Evolutionary conservation across 2,329 filamentous ascomycete species (phyloP).

Genomic region (Westerdykella aurantiaca): DNA sequence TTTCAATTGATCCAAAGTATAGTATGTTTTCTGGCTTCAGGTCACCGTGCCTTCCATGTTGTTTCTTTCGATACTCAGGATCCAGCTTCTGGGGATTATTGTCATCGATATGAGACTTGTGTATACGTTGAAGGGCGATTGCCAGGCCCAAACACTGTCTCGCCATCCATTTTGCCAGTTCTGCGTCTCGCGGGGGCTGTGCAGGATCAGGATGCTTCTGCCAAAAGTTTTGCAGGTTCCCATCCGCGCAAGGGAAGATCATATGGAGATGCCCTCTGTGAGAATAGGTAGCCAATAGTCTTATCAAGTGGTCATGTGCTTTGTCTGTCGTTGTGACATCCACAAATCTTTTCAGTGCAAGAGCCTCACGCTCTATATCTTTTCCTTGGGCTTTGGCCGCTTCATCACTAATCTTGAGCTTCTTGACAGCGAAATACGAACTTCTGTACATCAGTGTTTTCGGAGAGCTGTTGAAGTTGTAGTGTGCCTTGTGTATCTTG

Average conservation of each 20-base stretch:
- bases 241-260: conserved; percentile 10
- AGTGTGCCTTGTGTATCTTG: conserved; percentile 2
- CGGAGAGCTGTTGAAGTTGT: neutral
- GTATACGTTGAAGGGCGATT: conserved; percentile 4
- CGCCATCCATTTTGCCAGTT: conserved; percentile 3
- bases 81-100: neutral
- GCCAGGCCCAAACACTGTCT: conserved; percentile 5
- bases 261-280: conserved; percentile 2
- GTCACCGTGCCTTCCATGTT: conserved; percentile 9
- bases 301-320: conserved; percentile 4
- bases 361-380: neutral
- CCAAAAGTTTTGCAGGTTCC: conserved; percentile 7
- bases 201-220: neutral
- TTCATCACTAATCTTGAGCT: neutral
- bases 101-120: conserved; percentile 1
- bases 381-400: neutral
- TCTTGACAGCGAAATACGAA: conserved; percentile 1
- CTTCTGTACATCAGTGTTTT: neutral
- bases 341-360: conserved; percentile 1
- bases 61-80: neutral
- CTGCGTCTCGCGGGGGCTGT: neutral
- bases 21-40: conserved; percentile 12
- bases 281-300: conserved; percentile 7
- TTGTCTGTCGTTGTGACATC: neutral
- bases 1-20: conserved; percentile 2